Evolutionary conservation across 768 basidiomycete species (phyloP).

Genomic region (Leccinum uliginosum): DNA sequence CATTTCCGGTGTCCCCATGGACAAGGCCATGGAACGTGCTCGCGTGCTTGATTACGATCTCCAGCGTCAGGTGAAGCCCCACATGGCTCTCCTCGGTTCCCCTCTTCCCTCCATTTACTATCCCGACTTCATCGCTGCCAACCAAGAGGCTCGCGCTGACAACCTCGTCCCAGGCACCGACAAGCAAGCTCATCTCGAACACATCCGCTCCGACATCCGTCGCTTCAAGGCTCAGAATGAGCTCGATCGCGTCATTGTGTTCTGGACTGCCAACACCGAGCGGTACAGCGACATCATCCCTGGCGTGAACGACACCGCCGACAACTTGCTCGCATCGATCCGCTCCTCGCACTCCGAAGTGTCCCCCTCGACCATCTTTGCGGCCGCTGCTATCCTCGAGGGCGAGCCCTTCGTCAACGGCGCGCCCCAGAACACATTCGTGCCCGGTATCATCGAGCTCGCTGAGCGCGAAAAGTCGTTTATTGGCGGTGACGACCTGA

Average conservation of each 20-base stretch:
- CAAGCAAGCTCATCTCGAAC: conserved; percentile 90
- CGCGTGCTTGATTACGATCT: conserved; percentile 95
- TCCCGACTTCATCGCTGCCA: conserved; percentile 96
- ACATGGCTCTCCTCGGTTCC: conserved; percentile 73
- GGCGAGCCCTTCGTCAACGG: conserved; percentile 95
- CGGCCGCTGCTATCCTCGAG: conserved; percentile 93
- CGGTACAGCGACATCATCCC: conserved; percentile 93
- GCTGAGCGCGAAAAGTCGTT: conserved; percentile 87
- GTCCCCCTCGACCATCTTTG: conserved; percentile 95
- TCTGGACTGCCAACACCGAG: conserved; percentile 99
- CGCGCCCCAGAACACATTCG: conserved; percentile 98
- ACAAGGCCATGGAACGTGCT: conserved; percentile 90
- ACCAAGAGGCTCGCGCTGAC: conserved; percentile 94
- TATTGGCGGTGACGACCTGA: conserved; percentile 97
- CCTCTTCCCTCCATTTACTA: conserved; percentile 97
- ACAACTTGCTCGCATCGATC: conserved; percentile 79
- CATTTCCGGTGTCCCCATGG: conserved; percentile 80
- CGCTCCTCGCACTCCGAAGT: conserved; percentile 84
- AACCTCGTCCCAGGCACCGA: conserved; percentile 82
- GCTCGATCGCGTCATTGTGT: conserved; percentile 86
- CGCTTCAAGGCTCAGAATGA: conserved; percentile 80
- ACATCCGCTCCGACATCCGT: conserved; percentile 90
- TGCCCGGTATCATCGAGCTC: conserved; percentile 90
- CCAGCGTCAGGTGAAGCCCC: conserved; percentile 88
- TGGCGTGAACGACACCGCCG: conserved; percentile 93